Conservation (phyloP, 148 eudicot species). For the Rhododendron williamsianum region DNA sequence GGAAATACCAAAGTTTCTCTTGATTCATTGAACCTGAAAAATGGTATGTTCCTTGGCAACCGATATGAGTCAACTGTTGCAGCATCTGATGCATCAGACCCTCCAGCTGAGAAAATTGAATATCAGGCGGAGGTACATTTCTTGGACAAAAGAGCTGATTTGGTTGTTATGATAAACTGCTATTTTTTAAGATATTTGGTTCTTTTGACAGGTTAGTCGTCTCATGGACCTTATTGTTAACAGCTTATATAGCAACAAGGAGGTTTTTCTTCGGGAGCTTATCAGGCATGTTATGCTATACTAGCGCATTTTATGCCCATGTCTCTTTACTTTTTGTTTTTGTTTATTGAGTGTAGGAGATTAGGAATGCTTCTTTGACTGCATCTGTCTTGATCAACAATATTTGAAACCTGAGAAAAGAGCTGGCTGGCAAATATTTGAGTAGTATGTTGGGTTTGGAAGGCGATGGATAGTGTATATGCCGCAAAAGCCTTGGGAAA, state of each 20-base stretch:
- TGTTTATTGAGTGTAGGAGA: background rate
- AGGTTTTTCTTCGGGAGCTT: slow-evolving; percentile 90
- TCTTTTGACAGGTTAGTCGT: slow-evolving; percentile 68
- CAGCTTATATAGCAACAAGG: slow-evolving; percentile 95
- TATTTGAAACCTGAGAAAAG: background rate
- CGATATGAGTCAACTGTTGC: slow-evolving; percentile 76
- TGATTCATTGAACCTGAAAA: slow-evolving; percentile 26
- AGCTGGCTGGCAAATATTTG: background rate
- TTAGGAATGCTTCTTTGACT: background rate
- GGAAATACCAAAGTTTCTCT: slow-evolving; percentile 17
- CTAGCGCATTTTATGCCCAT: background rate
- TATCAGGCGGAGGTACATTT: slow-evolving; percentile 88
- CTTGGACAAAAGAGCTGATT: background rate
- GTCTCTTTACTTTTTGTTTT: background rate
- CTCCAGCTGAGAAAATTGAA: slow-evolving; percentile 74
- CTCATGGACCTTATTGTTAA: slow-evolving; percentile 98
- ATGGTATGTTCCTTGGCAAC: slow-evolving; percentile 22
- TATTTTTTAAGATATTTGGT: background rate
- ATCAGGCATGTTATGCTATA: slow-evolving; percentile 54
- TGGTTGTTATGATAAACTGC: background rate
- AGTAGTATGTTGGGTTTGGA: background rate
- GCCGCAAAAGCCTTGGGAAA: background rate
- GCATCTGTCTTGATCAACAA: background rate
- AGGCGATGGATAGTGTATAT: background rate
- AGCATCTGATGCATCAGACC: slow-evolving; percentile 55